Evolutionary conservation across 106 monocot species (phyloP).

Genomic region (Platanthera zijinensis): DNA sequence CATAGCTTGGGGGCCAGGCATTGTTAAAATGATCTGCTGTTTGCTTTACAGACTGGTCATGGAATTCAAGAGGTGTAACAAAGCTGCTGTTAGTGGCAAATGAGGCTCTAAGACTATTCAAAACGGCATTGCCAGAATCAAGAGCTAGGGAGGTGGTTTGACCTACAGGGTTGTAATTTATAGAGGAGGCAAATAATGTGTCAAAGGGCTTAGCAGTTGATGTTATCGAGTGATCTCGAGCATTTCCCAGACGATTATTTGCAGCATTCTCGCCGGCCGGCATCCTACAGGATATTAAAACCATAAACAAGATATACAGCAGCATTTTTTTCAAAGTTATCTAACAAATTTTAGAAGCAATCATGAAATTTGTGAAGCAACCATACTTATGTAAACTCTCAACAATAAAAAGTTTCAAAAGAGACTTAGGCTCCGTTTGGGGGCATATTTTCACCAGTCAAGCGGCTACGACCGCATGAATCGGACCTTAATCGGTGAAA

Average conservation of each 20-base stretch:
- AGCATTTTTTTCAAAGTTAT: neutral
- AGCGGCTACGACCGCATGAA: too few relatives aligned
- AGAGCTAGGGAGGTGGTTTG: constrained; percentile 12
- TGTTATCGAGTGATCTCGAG: constrained; percentile 11
- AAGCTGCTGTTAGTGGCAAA: constrained; percentile 12
- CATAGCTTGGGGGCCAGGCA: constrained; percentile 25
- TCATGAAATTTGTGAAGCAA: too few relatives aligned
- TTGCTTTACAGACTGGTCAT: constrained; percentile 22
- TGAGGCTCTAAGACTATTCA: constrained; percentile 14
- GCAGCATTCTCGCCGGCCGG: constrained; percentile 16
- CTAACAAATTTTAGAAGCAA: too few relatives aligned
- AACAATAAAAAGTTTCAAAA: neutral
- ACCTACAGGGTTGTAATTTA: constrained; percentile 6
- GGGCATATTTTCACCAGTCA: too few relatives aligned
- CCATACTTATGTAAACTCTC: too few relatives aligned
- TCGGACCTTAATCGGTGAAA: neutral
- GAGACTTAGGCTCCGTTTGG: neutral
- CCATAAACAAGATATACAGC: neutral
- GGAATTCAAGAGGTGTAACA: constrained; percentile 11
- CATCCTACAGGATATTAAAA: constrained; percentile 19
- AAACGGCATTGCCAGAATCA: constrained; percentile 11
- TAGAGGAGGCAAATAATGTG: constrained; percentile 10
- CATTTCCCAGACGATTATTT: neutral
- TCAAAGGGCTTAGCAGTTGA: constrained; percentile 8
- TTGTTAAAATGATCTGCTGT: constrained; percentile 32